Evolutionary conservation across 371 early-diverging fungal genomes (phyloP).

Genomic region (Actinomucor elegans): DNA sequence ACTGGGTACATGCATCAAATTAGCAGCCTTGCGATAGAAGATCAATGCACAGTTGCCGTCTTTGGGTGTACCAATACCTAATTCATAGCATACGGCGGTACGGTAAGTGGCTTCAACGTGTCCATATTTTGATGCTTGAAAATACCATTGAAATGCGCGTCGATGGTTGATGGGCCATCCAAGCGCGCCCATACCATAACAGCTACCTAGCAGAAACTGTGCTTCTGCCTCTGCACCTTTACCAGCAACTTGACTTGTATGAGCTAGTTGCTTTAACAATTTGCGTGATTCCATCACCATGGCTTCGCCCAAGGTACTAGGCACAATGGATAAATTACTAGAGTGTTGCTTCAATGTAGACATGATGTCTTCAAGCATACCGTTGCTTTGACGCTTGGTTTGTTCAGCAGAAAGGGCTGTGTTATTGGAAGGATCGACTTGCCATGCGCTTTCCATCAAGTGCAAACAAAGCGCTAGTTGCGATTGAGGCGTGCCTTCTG

Average conservation of each 20-base stretch:
- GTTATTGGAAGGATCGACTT: constrained; percentile 14
- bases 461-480: constrained; percentile 22
- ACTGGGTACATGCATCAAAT: constrained; percentile 84
- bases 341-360: neutral
- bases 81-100: constrained; percentile 92
- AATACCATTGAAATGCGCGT: constrained; percentile 86
- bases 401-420: neutral
- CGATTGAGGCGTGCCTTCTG: constrained; percentile 9
- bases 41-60: constrained; percentile 80
- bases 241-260: constrained; percentile 58
- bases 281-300: constrained; percentile 68
- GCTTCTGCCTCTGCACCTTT: constrained; percentile 78
- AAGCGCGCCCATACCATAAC: constrained; percentile 78
- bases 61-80: constrained; percentile 89
- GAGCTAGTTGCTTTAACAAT: constrained; percentile 68
- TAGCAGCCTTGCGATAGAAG: constrained; percentile 92
- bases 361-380: constrained; percentile 3
- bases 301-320: constrained; percentile 46
- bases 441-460: constrained; percentile 19
- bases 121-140: constrained; percentile 88
- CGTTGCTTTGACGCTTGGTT: neutral
- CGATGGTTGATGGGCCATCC: constrained; percentile 80
- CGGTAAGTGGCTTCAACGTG: constrained; percentile 95
- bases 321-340: neutral
- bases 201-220: constrained; percentile 87